Percentiles rank a stretch among this genome's conserved stretches.
Evolutionary conservation across 2,329 filamentous ascomycete genomes (phyloP).

Genomic region (Pseudogymnoascus sp.): DNA sequence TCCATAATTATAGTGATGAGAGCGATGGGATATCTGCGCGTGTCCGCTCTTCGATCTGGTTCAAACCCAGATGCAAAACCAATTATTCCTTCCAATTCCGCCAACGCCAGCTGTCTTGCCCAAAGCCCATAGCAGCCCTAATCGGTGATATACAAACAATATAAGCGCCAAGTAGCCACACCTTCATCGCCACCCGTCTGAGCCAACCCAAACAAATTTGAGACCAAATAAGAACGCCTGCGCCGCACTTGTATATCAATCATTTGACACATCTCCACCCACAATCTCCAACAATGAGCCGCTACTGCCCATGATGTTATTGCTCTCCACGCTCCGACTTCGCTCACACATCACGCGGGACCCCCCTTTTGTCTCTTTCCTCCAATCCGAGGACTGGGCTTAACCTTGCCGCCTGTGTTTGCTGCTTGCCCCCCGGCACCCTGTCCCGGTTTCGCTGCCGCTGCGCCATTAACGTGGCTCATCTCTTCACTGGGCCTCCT

Average conservation of each 20-base stretch:
- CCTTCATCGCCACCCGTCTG: slow-evolving; percentile 4
- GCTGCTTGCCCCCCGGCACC: slow-evolving; percentile 24
- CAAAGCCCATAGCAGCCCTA: slow-evolving; percentile 5
- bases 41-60: not conserved
- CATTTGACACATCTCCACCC: not conserved
- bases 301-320: not conserved
- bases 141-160: slow-evolving; percentile 9
- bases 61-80: slow-evolving; percentile 4
- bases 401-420: slow-evolving; percentile 23
- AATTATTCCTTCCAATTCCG: not conserved
- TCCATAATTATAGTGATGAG: slow-evolving; percentile 5
- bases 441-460: slow-evolving; percentile 15
- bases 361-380: slow-evolving; percentile 33
- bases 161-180: slow-evolving; percentile 8
- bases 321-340: not conserved
- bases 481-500: slow-evolving; percentile 34
- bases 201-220: slow-evolving; percentile 1
- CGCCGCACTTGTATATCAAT: slow-evolving; percentile 3
- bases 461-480: slow-evolving; percentile 23
- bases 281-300: not conserved
- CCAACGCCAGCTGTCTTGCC: slow-evolving; percentile 8
- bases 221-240: slow-evolving; percentile 8
- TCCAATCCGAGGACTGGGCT: slow-evolving; percentile 33
- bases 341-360: slow-evolving; percentile 17
- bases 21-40: slow-evolving; percentile 4